Conservation (phyloP, 768 basidiomycete species). For the Tulasnella sp. region DNA sequence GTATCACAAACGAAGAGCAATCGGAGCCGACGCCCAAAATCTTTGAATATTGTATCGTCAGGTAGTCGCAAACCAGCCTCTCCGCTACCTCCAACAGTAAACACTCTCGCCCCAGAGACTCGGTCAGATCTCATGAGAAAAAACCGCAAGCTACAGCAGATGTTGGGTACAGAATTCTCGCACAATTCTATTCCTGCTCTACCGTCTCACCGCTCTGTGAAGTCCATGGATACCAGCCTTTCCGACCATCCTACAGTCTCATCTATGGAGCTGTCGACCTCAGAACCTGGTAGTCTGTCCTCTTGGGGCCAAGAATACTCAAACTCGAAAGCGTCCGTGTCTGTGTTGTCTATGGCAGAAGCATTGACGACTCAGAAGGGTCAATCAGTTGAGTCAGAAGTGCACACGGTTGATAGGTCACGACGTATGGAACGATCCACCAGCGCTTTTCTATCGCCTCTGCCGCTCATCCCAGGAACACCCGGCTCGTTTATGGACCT, state of each 20-base stretch:
- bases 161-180: slow-evolving; percentile 43
- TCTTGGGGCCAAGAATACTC: too few species aligned
- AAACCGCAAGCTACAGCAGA: slow-evolving; percentile 64
- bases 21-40: slow-evolving; percentile 1
- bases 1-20: background rate
- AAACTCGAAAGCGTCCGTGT: too few species aligned
- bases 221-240: background rate
- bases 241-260: background rate
- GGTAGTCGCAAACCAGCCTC: background rate
- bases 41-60: background rate
- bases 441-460: background rate
- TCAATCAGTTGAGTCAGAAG: too few species aligned
- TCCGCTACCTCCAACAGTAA: slow-evolving; percentile 47
- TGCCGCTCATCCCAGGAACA: background rate
- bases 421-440: too few species aligned
- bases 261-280: too few species aligned
- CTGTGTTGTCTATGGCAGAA: too few species aligned
- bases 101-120: slow-evolving; percentile 49
- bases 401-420: too few species aligned
- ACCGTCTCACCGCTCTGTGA: background rate
- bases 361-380: too few species aligned
- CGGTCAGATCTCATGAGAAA: slow-evolving; percentile 63
- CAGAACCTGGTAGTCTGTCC: too few species aligned
- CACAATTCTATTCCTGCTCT: background rate
- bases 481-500: slow-evolving; percentile 3